A percentile compares a stretch with the other conserved stretches of the same genome.
Conservation (phyloP, 495 filamentous ascomycete species). For the Penicillium goetzii region DNA sequence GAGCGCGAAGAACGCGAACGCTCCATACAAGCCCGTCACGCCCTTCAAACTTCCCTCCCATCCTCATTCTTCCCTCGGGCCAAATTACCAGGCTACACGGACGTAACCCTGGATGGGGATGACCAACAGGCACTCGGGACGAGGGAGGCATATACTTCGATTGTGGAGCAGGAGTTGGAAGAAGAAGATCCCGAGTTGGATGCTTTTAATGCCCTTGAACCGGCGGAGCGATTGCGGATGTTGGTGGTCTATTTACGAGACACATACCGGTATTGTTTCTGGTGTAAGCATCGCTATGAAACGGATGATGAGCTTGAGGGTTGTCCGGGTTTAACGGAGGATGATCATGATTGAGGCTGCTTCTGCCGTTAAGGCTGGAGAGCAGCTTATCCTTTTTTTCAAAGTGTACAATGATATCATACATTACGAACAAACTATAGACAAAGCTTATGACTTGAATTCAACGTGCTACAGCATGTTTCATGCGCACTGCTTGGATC, state of each 20-base stretch:
- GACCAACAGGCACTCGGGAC: conserved; percentile 58
- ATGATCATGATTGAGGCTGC: conserved; percentile 78
- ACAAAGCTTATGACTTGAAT: not conserved
- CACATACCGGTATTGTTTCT: conserved; percentile 86
- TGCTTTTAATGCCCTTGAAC: conserved; percentile 73
- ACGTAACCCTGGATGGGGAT: conserved; percentile 57
- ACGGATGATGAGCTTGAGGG: conserved; percentile 68
- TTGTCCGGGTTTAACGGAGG: conserved; percentile 88
- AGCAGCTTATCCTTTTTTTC: not conserved
- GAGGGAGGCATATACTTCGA: conserved; percentile 42
- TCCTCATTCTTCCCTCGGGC: conserved; percentile 49
- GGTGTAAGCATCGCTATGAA: conserved; percentile 88
- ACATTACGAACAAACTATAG: conserved; percentile 2
- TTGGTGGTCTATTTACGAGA: conserved; percentile 71
- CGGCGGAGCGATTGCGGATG: conserved; percentile 63
- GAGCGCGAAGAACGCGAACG: conserved; percentile 71
- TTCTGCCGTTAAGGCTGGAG: not conserved
- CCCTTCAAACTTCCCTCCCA: conserved; percentile 67
- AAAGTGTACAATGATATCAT: conserved; percentile 8
- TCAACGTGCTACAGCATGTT: not conserved
- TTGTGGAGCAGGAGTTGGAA: conserved; percentile 70
- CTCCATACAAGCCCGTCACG: conserved; percentile 66
- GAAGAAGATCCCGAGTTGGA: conserved; percentile 85
- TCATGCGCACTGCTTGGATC: conserved; percentile 1
- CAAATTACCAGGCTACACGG: conserved; percentile 55